A percentile compares a stretch with the other conserved stretches of the same genome.
phyloP scores from a whole-genome alignment of 768 basidiomycete genomes.

The Imleria badia region DNA sequence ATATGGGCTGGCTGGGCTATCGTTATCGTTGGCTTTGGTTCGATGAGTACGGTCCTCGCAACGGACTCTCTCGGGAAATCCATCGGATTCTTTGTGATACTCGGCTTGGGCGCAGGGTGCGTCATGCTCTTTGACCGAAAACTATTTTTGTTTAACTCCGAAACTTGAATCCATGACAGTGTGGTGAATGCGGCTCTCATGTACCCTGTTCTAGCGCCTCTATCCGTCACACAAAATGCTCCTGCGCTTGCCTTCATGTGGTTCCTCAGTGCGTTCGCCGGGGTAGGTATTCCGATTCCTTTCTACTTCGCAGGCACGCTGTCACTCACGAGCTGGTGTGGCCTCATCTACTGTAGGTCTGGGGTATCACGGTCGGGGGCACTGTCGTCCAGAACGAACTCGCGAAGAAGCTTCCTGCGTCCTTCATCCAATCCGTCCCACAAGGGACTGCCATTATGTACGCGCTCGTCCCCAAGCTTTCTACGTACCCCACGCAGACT shows the following conservation, averaged over 20 bases:
- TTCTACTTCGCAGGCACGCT: too few species aligned
- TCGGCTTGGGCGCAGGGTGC: not conserved
- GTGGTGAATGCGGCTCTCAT: too few species aligned
- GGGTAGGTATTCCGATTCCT: not conserved
- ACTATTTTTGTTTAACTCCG: too few species aligned
- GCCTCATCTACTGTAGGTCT: constrained; percentile 28
- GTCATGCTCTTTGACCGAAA: not conserved
- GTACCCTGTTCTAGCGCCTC: too few species aligned
- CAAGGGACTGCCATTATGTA: too few species aligned
- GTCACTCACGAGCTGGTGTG: too few species aligned
- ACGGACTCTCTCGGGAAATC: constrained; percentile 23
- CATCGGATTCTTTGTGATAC: constrained; percentile 7
- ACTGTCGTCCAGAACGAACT: constrained; percentile 52
- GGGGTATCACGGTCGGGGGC: constrained; percentile 49
- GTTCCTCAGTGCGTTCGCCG: too few species aligned
- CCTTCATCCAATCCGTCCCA: constrained; percentile 37
- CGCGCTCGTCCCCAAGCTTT: too few species aligned
- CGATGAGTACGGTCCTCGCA: constrained; percentile 30
- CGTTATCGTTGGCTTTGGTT: constrained; percentile 35
- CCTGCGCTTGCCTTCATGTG: too few species aligned
- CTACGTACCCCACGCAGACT: too few species aligned
- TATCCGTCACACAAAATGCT: too few species aligned
- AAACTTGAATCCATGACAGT: too few species aligned
- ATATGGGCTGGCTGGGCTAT: constrained; percentile 35
- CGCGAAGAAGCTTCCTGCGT: constrained; percentile 36